These are phyloP conservation scores for Dysphania ambrosioides DNA, from an alignment of 148 eudicot genomes.

Conservation along the genomic window DNA sequence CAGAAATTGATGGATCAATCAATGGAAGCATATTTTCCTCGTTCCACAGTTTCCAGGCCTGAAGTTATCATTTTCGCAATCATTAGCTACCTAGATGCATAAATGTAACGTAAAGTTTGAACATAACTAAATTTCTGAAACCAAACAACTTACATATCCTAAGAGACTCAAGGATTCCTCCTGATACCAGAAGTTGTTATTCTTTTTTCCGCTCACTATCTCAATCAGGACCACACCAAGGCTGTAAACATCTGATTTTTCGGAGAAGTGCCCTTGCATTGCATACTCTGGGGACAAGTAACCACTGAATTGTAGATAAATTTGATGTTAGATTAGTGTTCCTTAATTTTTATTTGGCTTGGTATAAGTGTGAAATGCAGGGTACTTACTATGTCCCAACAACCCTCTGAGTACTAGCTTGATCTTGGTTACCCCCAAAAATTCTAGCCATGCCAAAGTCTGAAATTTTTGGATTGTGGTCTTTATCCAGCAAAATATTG, in stretches of 20 bases:
- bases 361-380: not conserved
- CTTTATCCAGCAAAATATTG: conserved; percentile 47
- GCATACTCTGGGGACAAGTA: conserved; percentile 42
- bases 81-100: not conserved
- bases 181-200: conserved; percentile 25
- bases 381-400: conserved; percentile 66
- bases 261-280: conserved; percentile 39
- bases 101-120: not conserved
- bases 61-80: not conserved
- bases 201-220: conserved; percentile 39
- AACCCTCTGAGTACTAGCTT: conserved; percentile 49
- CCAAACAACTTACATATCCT: conserved; percentile 26
- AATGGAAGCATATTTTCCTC: conserved; percentile 33
- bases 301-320: conserved; percentile 22
- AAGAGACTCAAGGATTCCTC: conserved; percentile 29
- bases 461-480: conserved; percentile 47
- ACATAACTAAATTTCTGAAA: not conserved
- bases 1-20: conserved; percentile 28
- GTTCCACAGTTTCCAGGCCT: conserved; percentile 61
- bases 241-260: conserved; percentile 42
- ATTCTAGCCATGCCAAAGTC: conserved; percentile 67
- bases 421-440: conserved; percentile 46
- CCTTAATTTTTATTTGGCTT: not conserved
- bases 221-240: conserved; percentile 40
- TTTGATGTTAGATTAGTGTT: no score